Evolutionary conservation across 306 rosid genomes (phyloP), one percentile per base, ranked within the genome.

Genomic region (Fagus sylvatica): DNA sequence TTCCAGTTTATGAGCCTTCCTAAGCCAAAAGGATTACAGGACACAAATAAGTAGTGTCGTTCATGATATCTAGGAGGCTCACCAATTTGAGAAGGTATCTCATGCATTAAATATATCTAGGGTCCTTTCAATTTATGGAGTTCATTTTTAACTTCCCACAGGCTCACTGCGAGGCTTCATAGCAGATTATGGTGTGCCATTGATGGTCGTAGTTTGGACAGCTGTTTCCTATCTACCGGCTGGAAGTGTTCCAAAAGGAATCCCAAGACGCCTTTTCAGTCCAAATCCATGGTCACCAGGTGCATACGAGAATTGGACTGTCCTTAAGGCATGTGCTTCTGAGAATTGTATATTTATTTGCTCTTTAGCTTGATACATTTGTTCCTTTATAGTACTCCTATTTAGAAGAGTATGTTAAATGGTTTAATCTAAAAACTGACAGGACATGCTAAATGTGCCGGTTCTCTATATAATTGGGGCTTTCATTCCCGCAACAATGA

Each of bases 241-340:
- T 28, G 82, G 84, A 82, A 87, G 76, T 71, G 81, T 85, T 73
- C 97, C 97, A 16, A 74, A 85, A 33, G 97, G 91, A 80, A 79
- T 91, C 51, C 97, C 94, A 30, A 86, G 94, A 87, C 92, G 94
- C 72, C 94, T 91, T 77, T 88, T 86, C 83, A 91, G 93, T 85
- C 97, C 97, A 66, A 90, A 90, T 77, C 97, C 97, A 70, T 91
- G 97, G 97, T 91, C 94, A 57, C 82, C 83, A 0, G 94, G 94
- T 57, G 90, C 93, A 36, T 91, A 83, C 30, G 81, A 90, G 72
- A 91, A 88, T 83, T 91, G 97, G 97, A 88, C 94, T 61, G 89
- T 91, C 83, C 77, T 90, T 55, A 85, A 85, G 92, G 94, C 81
- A 88, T 53, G 85, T 68, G 72, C 68, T 64, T 36, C 56, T 75